Percentiles rank a stretch among this genome's conserved stretches.
phyloP scores from a whole-genome alignment of 139 green algal species.

The Micromonas pusilla region DNA sequence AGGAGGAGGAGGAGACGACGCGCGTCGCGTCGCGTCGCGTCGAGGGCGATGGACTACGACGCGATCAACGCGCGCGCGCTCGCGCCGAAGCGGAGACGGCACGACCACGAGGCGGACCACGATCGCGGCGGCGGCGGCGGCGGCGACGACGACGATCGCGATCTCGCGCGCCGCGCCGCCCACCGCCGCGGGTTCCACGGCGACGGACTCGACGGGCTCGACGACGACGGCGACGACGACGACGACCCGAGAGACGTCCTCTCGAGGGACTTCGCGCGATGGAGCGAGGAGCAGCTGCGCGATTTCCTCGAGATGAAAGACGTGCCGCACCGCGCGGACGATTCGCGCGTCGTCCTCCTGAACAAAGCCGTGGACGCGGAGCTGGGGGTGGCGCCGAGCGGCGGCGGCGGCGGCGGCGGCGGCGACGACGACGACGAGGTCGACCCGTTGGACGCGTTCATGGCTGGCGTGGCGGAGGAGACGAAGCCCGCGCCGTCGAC shows the following conservation, averaged over 20 bases:
- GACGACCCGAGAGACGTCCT: no score
- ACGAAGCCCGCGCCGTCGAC: not conserved
- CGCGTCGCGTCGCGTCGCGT: not conserved
- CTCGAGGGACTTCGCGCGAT: not conserved
- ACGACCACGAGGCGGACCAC: no score
- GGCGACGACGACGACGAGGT: slow-evolving; percentile 2
- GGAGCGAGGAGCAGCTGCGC: not conserved
- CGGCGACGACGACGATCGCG: no score
- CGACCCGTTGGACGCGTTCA: slow-evolving; percentile 15
- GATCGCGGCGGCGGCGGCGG: no score
- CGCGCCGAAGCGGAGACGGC: not conserved
- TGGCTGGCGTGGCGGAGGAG: slow-evolving; percentile 3
- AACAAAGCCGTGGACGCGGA: not conserved
- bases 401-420: no score
- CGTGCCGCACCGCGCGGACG: not conserved
- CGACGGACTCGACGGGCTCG: no score
- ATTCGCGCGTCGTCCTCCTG: not conserved
- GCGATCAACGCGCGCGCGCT: not conserved
- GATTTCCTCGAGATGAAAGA: not conserved
- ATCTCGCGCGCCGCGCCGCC: no score
- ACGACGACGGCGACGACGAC: not conserved
- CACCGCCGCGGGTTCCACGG: no score
- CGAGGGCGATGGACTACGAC: not conserved
- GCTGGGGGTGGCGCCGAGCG: no score
- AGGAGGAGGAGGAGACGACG: no score